Conservation (phyloP, 2,329 filamentous ascomycete species). For the Stylonectria norvegica region DNA sequence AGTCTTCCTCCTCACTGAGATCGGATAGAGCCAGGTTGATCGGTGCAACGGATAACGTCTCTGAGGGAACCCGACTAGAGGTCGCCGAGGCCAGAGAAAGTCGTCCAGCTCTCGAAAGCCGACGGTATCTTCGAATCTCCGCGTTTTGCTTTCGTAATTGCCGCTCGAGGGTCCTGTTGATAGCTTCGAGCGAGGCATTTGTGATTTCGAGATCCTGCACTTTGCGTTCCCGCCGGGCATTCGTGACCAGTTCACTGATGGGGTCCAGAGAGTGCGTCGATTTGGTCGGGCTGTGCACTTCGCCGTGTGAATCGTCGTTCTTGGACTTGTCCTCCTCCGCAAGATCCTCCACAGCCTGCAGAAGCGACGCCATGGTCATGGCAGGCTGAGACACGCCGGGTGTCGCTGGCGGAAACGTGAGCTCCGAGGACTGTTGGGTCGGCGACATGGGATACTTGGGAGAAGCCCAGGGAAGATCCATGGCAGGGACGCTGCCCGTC, state of each 20-base stretch:
- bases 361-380: constrained; percentile 52
- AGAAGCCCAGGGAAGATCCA: constrained; percentile 37
- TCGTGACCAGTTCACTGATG: constrained; percentile 75
- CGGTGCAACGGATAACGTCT: constrained; percentile 40
- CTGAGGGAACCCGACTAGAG: constrained; percentile 43
- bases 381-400: constrained; percentile 32
- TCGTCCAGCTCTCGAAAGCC: constrained; percentile 78
- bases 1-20: constrained; percentile 42
- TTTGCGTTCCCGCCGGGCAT: constrained; percentile 87
- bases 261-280: constrained; percentile 53
- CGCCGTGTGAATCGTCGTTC: constrained; percentile 32
- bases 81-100: constrained; percentile 55
- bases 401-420: constrained; percentile 36
- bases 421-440: constrained; percentile 31
- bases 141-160: constrained; percentile 88
- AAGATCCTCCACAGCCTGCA: constrained; percentile 55
- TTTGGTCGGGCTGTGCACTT: constrained; percentile 57
- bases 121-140: constrained; percentile 79
- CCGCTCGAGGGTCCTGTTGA: constrained; percentile 88
- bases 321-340: constrained; percentile 31
- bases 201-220: constrained; percentile 95
- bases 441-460: constrained; percentile 33
- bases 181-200: constrained; percentile 90
- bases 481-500: constrained; percentile 36
- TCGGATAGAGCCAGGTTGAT: constrained; percentile 49